A percentile compares a stretch with the other conserved stretches of the same genome.
These are phyloP conservation scores for Syzygium syzygioides DNA, from an alignment of 441 rosid species.

Conservation along the genomic window DNA sequence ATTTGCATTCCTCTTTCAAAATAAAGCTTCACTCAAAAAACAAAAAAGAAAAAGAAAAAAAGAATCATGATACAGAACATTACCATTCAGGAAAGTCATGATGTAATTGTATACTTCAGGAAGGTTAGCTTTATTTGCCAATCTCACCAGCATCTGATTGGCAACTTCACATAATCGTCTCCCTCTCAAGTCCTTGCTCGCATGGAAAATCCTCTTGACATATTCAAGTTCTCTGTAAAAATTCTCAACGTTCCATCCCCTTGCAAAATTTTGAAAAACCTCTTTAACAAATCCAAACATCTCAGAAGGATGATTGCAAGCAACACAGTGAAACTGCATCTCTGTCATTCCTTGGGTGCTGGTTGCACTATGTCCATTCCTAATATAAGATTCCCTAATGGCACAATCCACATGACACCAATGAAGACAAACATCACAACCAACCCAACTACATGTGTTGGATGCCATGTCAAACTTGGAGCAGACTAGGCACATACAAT, in stretches of 20 bases:
- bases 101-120: conserved; percentile 54
- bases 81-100: conserved; percentile 71
- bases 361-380: conserved; percentile 65
- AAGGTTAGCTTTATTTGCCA: conserved; percentile 57
- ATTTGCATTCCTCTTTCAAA: neutral
- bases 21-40: neutral
- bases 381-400: conserved; percentile 62
- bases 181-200: conserved; percentile 85
- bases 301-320: conserved; percentile 97
- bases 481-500: conserved; percentile 97
- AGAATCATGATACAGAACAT: neutral
- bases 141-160: conserved; percentile 49
- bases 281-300: conserved; percentile 99
- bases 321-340: conserved; percentile 93
- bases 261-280: conserved; percentile 81
- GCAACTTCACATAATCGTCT: conserved; percentile 74
- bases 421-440: conserved; percentile 97
- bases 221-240: conserved; percentile 81
- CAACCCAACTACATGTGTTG: conserved; percentile 98
- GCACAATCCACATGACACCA: conserved; percentile 99
- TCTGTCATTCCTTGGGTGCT: conserved; percentile 54
- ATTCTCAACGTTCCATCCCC: conserved; percentile 68
- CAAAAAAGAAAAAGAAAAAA: neutral
- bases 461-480: conserved; percentile 92
- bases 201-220: conserved; percentile 78